These are phyloP conservation scores for Pseudevernia furfuracea DNA, from an alignment of 495 filamentous ascomycete species.

Conservation along the genomic window DNA sequence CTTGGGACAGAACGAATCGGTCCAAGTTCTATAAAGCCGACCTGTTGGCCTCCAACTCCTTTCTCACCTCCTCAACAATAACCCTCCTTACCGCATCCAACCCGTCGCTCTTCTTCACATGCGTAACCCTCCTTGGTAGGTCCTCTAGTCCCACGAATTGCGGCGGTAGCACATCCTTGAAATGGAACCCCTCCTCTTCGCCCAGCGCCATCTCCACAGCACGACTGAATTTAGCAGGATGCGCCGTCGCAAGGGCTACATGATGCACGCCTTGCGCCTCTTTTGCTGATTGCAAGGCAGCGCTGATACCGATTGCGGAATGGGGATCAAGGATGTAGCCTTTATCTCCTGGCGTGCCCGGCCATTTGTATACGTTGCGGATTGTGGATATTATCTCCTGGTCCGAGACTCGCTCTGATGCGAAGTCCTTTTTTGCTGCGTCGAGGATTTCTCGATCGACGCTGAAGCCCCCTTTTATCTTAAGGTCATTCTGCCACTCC, in stretches of 20 bases:
- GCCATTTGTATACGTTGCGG: constrained; percentile 57
- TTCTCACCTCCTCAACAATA: too few species aligned
- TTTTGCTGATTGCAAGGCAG: constrained; percentile 56
- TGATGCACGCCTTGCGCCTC: constrained; percentile 47
- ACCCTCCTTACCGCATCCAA: too few species aligned
- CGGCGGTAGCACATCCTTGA: constrained; percentile 64
- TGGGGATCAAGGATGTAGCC: constrained; percentile 93
- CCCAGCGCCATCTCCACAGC: constrained; percentile 70
- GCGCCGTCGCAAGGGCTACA: constrained; percentile 81
- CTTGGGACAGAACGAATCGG: too few species aligned
- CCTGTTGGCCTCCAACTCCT: too few species aligned
- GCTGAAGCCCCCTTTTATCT: constrained; percentile 66
- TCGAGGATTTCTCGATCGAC: constrained; percentile 61
- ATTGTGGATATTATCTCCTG: constrained; percentile 68
- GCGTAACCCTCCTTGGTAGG: constrained; percentile 53
- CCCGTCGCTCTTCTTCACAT: constrained; percentile 29
- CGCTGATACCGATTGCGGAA: constrained; percentile 74
- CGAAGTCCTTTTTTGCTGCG: constrained; percentile 58
- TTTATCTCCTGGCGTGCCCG: too few species aligned
- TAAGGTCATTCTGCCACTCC: constrained; percentile 79
- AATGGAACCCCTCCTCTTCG: constrained; percentile 57
- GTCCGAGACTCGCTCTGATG: constrained; percentile 75
- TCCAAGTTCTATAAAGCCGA: too few species aligned
- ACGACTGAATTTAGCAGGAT: constrained; percentile 83
- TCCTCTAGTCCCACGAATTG: constrained; percentile 70